phyloP scores from a whole-genome alignment of 768 basidiomycete species.

The Russula sp. region DNA sequence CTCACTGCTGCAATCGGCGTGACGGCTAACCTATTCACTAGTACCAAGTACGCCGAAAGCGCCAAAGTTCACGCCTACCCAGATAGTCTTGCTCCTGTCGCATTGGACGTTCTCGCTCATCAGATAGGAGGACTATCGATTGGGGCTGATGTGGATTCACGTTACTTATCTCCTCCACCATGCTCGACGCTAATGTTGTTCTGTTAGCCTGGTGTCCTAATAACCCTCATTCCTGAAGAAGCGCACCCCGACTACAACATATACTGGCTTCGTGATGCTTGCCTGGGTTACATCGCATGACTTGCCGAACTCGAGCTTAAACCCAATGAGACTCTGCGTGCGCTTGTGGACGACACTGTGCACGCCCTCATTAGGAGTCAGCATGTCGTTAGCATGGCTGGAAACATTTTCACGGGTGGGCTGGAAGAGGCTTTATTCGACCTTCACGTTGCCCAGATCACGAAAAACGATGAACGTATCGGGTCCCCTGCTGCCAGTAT shows the following conservation, averaged over 20 bases:
- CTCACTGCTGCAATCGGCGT: constrained; percentile 3
- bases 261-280: constrained; percentile 15
- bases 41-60: not conserved
- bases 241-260: constrained; percentile 7
- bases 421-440: constrained; percentile 17
- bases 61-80: not conserved
- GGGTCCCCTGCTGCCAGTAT: constrained; percentile 13
- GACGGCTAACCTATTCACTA: not conserved
- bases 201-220: constrained; percentile 11
- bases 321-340: constrained; percentile 1
- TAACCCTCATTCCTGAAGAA: constrained; percentile 1
- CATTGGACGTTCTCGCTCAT: not conserved
- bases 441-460: not conserved
- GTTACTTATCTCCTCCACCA: not conserved
- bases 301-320: constrained; percentile 4
- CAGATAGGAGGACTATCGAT: constrained; percentile 3
- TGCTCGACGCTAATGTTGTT: not conserved
- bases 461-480: not conserved
- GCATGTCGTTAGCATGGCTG: constrained; percentile 1
- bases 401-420: constrained; percentile 5
- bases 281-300: constrained; percentile 5
- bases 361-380: constrained; percentile 8
- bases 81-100: not conserved
- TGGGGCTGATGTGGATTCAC: constrained; percentile 8
- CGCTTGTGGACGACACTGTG: constrained; percentile 9